Conservation (phyloP, 768 basidiomycete species). For the Peribolospora kevripleyi region DNA sequence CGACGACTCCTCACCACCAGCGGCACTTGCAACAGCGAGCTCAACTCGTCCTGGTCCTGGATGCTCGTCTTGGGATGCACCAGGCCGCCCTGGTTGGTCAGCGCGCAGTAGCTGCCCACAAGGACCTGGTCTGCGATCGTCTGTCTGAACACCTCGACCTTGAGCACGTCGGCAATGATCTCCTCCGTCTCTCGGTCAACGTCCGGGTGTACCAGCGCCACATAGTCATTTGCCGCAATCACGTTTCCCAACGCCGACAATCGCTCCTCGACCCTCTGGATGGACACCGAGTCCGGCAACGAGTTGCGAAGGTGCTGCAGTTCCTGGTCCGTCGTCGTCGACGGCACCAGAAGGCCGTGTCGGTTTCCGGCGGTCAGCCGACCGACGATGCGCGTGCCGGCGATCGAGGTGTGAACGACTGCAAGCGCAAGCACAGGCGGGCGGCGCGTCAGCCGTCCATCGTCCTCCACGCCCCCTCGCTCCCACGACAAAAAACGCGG, state of each 20-base stretch:
- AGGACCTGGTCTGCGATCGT: constrained; percentile 91
- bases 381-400: constrained; percentile 78
- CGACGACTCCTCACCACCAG: constrained; percentile 49
- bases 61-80: constrained; percentile 94
- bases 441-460: too few relatives aligned
- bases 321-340: constrained; percentile 90
- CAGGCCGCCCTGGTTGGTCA: constrained; percentile 89
- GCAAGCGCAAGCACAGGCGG: too few relatives aligned
- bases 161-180: constrained; percentile 96
- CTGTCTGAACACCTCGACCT: constrained; percentile 96
- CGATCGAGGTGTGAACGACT: constrained; percentile 81
- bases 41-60: constrained; percentile 92
- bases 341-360: constrained; percentile 87
- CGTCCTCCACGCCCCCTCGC: too few relatives aligned
- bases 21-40: constrained; percentile 75
- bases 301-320: constrained; percentile 91
- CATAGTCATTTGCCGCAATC: constrained; percentile 95
- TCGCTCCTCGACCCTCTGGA: constrained; percentile 91
- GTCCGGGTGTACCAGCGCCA: constrained; percentile 95
- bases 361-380: constrained; percentile 77
- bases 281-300: constrained; percentile 70
- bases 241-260: constrained; percentile 94
- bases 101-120: constrained; percentile 82
- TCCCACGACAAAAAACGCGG: too few relatives aligned
- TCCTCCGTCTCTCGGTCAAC: constrained; percentile 97